Evolutionary conservation across 2,329 filamentous ascomycete species (phyloP).

Genomic region (Chaetomium strumarium): DNA sequence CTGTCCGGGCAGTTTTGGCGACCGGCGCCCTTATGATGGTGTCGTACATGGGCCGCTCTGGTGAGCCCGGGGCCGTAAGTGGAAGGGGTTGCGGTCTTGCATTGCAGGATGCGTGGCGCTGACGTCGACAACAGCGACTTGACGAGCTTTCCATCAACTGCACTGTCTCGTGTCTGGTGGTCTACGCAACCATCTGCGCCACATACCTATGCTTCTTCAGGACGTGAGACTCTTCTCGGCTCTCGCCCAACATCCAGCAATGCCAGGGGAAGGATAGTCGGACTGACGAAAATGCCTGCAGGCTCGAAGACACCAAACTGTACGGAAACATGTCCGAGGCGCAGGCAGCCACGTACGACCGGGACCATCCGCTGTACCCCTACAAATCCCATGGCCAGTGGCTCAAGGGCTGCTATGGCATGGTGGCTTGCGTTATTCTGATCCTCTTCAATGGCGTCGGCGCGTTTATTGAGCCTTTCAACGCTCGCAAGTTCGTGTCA

Average conservation of each 20-base stretch:
- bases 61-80: conserved; percentile 32
- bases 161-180: conserved; percentile 36
- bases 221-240: conserved; percentile 26
- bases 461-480: conserved; percentile 33
- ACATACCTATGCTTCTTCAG: conserved; percentile 36
- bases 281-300: conserved; percentile 11
- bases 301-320: conserved; percentile 34
- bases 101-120: neutral
- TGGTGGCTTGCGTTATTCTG: conserved; percentile 30
- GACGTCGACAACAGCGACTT: conserved; percentile 28
- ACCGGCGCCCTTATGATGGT: conserved; percentile 35
- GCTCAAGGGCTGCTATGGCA: conserved; percentile 33
- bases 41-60: conserved; percentile 35
- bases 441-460: conserved; percentile 33
- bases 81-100: neutral
- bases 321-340: conserved; percentile 35
- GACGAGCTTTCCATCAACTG: conserved; percentile 34
- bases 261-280: neutral
- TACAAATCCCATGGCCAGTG: conserved; percentile 37
- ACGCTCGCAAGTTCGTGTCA: conserved; percentile 32
- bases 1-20: conserved; percentile 35
- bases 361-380: conserved; percentile 32
- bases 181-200: conserved; percentile 35
- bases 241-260: neutral
- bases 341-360: conserved; percentile 31